A percentile compares a stretch with the other conserved stretches of the same genome.
phyloP scores from a whole-genome alignment of 1,284 basidiomycete species.

The Trichosporon faecale region DNA sequence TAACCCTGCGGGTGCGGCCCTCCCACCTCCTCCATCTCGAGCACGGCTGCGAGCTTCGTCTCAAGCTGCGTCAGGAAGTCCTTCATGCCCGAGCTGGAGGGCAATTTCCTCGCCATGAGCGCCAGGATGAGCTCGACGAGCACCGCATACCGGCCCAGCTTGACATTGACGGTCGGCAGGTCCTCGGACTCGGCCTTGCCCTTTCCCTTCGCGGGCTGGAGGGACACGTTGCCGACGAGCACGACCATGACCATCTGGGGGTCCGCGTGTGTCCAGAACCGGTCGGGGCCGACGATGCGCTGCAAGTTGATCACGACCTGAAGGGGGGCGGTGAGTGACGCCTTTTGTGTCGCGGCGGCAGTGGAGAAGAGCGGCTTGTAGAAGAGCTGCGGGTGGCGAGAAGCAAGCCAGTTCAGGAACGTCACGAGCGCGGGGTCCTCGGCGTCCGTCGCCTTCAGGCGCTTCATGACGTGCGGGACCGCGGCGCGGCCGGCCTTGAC shows the following conservation, averaged over 20 bases:
- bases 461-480: conserved; percentile 24
- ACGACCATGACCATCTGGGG: conserved; percentile 73
- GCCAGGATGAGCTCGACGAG: conserved; percentile 63
- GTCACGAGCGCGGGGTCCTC: conserved; percentile 14
- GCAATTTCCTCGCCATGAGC: conserved; percentile 36
- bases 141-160: conserved; percentile 64
- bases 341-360: conserved; percentile 62
- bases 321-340: conserved; percentile 61
- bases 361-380: conserved; percentile 72
- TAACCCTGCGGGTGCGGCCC: conserved; percentile 31
- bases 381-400: conserved; percentile 61
- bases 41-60: conserved; percentile 58
- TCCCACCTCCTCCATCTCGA: conserved; percentile 61
- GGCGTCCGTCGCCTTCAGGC: conserved; percentile 17
- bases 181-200: conserved; percentile 38
- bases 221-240: conserved; percentile 48
- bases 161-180: conserved; percentile 55
- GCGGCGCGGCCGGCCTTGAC: conserved; percentile 10
- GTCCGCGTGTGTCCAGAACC: conserved; percentile 63
- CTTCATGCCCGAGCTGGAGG: not conserved
- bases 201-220: conserved; percentile 43
- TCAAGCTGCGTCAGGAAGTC: conserved; percentile 62
- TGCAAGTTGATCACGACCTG: conserved; percentile 58
- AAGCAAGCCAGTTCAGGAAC: conserved; percentile 33
- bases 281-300: conserved; percentile 57